Evolutionary conservation across 306 rosid species (phyloP).

Genomic region (Quillaja saponaria): DNA sequence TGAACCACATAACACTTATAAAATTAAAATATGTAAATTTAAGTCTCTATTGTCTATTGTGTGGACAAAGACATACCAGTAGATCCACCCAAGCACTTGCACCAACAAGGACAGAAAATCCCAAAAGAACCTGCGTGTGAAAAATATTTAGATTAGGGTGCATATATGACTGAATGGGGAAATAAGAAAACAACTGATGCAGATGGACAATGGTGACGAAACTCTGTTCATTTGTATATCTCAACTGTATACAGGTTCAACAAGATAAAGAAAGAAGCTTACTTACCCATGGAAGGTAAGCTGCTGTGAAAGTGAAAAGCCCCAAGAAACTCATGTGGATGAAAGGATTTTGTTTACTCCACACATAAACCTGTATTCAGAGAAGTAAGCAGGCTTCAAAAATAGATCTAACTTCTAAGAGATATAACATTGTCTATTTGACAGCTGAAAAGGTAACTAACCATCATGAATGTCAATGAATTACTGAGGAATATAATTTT

Average conservation of each 20-base stretch:
- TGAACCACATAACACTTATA: conserved; percentile 28
- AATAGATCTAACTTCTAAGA: neutral
- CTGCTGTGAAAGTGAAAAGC: conserved; percentile 90
- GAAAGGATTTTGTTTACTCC: conserved; percentile 99
- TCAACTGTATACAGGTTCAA: conserved; percentile 7
- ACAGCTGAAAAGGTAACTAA: conserved; percentile 27
- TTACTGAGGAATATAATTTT: conserved; percentile 92
- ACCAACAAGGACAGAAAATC: conserved; percentile 93
- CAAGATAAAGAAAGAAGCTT: conserved; percentile 16
- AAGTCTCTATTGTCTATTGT: conserved; percentile 17
- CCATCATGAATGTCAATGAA: conserved; percentile 97
- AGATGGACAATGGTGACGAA: neutral
- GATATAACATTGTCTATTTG: conserved; percentile 1
- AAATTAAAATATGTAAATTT: neutral
- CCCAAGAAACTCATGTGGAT: conserved; percentile 97
- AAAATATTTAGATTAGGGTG: conserved; percentile 13
- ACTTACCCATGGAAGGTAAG: conserved; percentile 98
- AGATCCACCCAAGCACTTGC: conserved; percentile 98
- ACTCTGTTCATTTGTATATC: conserved; percentile 1
- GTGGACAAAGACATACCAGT: conserved; percentile 54
- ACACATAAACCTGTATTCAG: conserved; percentile 74
- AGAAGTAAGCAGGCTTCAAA: conserved; percentile 16
- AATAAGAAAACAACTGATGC: too few relatives aligned
- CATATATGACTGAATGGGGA: too few relatives aligned
- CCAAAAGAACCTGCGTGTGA: conserved; percentile 72